Base-by-base conservation (phyloP, 306 rosid species). In the Lathyrus aphaca region DNA sequence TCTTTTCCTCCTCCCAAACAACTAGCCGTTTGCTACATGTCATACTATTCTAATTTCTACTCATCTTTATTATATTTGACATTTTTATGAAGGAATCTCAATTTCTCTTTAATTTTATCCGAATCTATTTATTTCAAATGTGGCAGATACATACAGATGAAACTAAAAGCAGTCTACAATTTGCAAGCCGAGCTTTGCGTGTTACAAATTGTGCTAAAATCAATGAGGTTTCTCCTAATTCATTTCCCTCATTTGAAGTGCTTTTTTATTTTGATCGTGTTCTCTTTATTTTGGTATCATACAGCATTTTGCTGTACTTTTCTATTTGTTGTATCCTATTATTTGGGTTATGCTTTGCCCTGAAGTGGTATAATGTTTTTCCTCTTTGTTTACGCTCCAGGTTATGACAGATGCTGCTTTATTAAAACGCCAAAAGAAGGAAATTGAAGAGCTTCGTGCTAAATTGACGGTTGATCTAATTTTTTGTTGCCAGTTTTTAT, bases 341-440 rank as follows among this genome's bases (percentile, higher is more conserved):
- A 17, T 27, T 12, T 17, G 11, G 45, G 3, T 64, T 46, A 25
- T 63, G 71, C 38, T 79, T 59, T 45, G 51, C 69, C 15, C 38
- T 57, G 59, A 29, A 17, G 76, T 39, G 53, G 43, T 70, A 70
- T 71, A 63, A 50, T 72, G 71, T 69, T 42, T 73, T 37, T 59
- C 30, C 27, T 45, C 49, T 79, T 46, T 30, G 17, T 74, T 59
- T 59, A 38, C 46, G 70, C 67, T 32, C 71, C 86, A 94, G 98
- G 88, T 94, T 81, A 84, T 94, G 81, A 94, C 98, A 42, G 98
- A 94, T 86, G 98, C 98, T 80, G 98, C 98, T 78, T 81, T 90
- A 80, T 80, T 94, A 77, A 94, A 90, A 86, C 97, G 96, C 66
- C 98, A 90, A 84, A 94, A 84, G 80, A 94, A 82, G 64, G 98